Conservation (phyloP, 208 protist genomes). For the Trypanosoma rangeli region DNA sequence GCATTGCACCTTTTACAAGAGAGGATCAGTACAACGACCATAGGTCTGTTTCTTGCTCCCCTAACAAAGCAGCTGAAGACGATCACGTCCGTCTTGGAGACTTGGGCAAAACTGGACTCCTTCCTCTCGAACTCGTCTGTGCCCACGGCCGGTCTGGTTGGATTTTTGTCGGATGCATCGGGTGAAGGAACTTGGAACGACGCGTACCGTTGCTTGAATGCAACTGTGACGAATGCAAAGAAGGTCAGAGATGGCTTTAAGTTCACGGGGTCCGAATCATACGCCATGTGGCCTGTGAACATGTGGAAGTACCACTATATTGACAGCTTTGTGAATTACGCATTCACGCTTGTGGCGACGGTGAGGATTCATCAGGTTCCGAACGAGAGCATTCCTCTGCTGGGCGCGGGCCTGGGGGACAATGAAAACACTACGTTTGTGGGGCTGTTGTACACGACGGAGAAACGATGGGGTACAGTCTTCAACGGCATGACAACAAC, state of each 20-base stretch:
- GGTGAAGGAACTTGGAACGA: slow-evolving; percentile 1
- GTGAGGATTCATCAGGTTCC: neutral
- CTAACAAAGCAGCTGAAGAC: neutral
- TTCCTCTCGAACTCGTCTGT: neutral
- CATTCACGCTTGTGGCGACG: slow-evolving; percentile 25
- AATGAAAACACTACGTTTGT: neutral
- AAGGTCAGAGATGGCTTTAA: neutral
- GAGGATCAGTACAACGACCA: neutral
- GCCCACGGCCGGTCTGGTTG: slow-evolving; percentile 12
- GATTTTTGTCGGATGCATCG: neutral
- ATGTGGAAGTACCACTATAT: no score
- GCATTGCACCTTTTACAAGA: slow-evolving; percentile 3
- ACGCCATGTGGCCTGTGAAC: neutral
- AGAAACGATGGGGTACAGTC: no score
- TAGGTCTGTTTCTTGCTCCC: neutral
- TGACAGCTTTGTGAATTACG: slow-evolving; percentile 19
- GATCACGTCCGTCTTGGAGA: neutral
- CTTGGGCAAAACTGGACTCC: neutral
- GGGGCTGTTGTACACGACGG: slow-evolving; percentile 3
- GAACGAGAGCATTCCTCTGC: neutral
- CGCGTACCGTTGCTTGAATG: slow-evolving; percentile 7
- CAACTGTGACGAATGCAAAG: neutral
- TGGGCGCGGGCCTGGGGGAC: slow-evolving; percentile 11
- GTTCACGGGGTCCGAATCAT: neutral
- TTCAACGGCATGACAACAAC: no score